A percentile compares a stretch with the other conserved stretches of the same genome.
Conservation (phyloP, 345 rosid genomes). For the Physaria fendleri region DNA sequence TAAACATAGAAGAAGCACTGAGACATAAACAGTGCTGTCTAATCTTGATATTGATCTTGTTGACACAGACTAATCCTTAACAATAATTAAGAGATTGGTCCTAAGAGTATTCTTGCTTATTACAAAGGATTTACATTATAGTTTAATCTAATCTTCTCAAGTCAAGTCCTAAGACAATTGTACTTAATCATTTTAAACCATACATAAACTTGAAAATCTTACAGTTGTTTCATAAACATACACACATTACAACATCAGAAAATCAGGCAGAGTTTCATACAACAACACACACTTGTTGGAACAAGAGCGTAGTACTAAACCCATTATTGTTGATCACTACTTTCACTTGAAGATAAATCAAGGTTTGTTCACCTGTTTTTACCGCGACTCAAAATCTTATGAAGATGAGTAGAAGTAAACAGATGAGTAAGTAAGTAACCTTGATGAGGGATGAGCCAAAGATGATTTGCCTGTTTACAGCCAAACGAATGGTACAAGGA, state of each 20-base stretch:
- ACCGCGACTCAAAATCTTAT: no score
- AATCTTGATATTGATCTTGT: no score
- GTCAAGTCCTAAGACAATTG: no score
- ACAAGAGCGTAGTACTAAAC: constrained; percentile 2
- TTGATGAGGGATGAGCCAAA: constrained; percentile 43
- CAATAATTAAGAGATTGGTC: no score
- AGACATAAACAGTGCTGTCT: no score
- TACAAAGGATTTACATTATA: no score
- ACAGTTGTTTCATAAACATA: neutral
- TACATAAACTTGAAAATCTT: neutral
- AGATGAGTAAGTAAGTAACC: neutral
- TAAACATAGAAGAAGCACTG: no score
- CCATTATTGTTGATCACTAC: constrained; percentile 12
- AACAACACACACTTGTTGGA: neutral
- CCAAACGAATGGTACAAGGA: constrained; percentile 41
- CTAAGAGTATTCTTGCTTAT: no score
- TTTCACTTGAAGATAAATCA: neutral
- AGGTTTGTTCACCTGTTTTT: neutral
- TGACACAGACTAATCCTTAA: no score
- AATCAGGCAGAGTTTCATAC: neutral
- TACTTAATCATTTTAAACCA: no score
- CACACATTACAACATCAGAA: neutral
- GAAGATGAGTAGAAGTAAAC: neutral
- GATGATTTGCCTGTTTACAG: constrained; percentile 87
- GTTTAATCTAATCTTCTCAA: no score